Evolutionary conservation across 176 grass and related monocot species (phyloP).

Genomic region (Bothriochloa decipiens): DNA sequence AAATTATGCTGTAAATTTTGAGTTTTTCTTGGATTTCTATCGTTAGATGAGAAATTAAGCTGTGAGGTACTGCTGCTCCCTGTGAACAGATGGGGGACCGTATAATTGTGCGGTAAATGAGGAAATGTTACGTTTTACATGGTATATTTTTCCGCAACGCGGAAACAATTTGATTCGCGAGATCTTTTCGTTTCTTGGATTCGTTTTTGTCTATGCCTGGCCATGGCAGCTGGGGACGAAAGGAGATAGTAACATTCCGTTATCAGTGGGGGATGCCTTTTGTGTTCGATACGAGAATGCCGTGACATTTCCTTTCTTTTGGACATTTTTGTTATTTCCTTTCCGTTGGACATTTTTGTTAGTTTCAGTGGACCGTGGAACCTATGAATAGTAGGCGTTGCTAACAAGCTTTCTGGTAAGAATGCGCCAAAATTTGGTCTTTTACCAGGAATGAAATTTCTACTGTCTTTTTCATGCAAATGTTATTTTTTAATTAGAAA

Average conservation of each 20-base stretch:
- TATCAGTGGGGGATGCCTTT: slow-evolving; percentile 33
- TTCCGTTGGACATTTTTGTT: slow-evolving; percentile 31
- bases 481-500: background rate
- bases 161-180: background rate
- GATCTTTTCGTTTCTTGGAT: slow-evolving; percentile 12
- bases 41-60: background rate
- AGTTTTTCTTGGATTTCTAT: background rate
- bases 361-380: slow-evolving; percentile 46
- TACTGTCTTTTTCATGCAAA: background rate
- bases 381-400: slow-evolving; percentile 37
- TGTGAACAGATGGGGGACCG: background rate
- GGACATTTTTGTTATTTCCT: slow-evolving; percentile 39
- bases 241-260: slow-evolving; percentile 39
- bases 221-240: background rate
- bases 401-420: slow-evolving; percentile 26
- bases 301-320: slow-evolving; percentile 40
- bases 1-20: background rate
- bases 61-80: background rate
- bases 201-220: background rate
- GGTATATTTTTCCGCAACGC: background rate
- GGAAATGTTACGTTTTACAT: slow-evolving; percentile 17
- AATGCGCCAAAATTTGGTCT: slow-evolving; percentile 5
- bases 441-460: background rate
- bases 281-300: slow-evolving; percentile 38
- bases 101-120: slow-evolving; percentile 17